A percentile compares a stretch with the other conserved stretches of the same genome.
phyloP scores from a whole-genome alignment of 202 grass and related monocot species.

The Carex sylvatica region DNA sequence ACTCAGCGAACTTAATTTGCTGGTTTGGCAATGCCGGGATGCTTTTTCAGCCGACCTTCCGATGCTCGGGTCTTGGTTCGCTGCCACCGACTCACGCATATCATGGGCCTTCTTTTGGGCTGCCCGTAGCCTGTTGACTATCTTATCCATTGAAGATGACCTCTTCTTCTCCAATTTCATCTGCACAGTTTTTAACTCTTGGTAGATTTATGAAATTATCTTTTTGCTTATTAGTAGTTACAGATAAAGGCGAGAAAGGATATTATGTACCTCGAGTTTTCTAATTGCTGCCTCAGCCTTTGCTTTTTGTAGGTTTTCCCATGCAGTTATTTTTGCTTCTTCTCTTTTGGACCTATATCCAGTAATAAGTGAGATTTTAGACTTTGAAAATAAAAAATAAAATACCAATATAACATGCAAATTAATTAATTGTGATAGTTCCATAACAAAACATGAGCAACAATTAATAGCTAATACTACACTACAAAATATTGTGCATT shows the following conservation, averaged over 20 bases:
- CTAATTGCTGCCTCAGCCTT: slow-evolving; percentile 87
- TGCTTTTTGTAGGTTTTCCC: slow-evolving; percentile 98
- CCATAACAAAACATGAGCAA: not conserved
- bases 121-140: slow-evolving; percentile 62
- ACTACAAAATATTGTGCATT: not conserved
- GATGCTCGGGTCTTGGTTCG: slow-evolving; percentile 43
- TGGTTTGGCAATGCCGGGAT: slow-evolving; percentile 29
- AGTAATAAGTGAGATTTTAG: not conserved
- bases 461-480: not conserved
- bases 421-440: not conserved
- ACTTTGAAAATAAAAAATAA: not conserved
- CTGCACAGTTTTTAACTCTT: slow-evolving; percentile 36
- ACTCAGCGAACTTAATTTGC: slow-evolving; percentile 51
- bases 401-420: not conserved
- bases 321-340: slow-evolving; percentile 96
- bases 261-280: slow-evolving; percentile 74
- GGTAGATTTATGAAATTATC: not conserved
- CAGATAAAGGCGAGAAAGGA: not conserved
- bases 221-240: not conserved
- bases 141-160: slow-evolving; percentile 93
- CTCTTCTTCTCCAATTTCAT: slow-evolving; percentile 98
- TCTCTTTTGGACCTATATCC: slow-evolving; percentile 78
- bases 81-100: slow-evolving; percentile 57
- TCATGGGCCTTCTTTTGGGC: slow-evolving; percentile 89
- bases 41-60: slow-evolving; percentile 38